These are phyloP conservation scores for Auriscalpium microsporum DNA, from an alignment of 768 basidiomycete species.

Conservation along the genomic window DNA sequence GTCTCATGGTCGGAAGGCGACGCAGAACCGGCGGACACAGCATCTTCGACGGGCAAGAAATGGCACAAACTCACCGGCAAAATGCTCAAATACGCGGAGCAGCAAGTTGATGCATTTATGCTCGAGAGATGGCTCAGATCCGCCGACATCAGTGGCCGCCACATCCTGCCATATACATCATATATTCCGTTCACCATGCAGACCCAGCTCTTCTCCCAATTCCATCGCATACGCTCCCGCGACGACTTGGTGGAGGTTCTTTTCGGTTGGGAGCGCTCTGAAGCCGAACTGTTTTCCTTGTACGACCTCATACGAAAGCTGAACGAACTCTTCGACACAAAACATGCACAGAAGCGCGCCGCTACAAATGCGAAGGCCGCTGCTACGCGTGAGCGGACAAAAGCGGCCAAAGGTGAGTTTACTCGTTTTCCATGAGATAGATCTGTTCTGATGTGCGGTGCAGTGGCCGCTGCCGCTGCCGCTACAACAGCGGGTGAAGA, in stretches of 20 bases:
- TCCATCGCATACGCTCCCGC: not conserved
- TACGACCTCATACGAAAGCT: not conserved
- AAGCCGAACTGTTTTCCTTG: not conserved
- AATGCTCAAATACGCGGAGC: not conserved
- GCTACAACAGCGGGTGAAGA: no score
- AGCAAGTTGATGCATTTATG: not conserved
- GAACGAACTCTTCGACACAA: not conserved
- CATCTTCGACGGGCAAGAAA: not conserved
- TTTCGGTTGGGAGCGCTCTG: not conserved
- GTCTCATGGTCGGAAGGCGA: not conserved
- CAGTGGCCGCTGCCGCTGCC: no score
- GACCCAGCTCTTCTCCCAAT: not conserved
- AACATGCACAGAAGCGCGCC: not conserved
- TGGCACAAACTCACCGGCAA: not conserved
- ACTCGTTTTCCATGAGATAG: no score
- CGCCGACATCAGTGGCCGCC: not conserved
- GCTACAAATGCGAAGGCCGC: not conserved
- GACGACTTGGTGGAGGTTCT: not conserved
- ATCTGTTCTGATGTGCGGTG: no score
- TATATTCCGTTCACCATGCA: not conserved
- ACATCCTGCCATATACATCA: not conserved
- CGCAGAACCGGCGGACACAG: no score
- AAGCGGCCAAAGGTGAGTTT: not conserved
- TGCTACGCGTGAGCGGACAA: not conserved
- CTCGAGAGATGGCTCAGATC: not conserved